A percentile compares a stretch with the other conserved stretches of the same genome.
phyloP scores from a whole-genome alignment of 345 rosid genomes.

The Arabidopsis arenosa region DNA sequence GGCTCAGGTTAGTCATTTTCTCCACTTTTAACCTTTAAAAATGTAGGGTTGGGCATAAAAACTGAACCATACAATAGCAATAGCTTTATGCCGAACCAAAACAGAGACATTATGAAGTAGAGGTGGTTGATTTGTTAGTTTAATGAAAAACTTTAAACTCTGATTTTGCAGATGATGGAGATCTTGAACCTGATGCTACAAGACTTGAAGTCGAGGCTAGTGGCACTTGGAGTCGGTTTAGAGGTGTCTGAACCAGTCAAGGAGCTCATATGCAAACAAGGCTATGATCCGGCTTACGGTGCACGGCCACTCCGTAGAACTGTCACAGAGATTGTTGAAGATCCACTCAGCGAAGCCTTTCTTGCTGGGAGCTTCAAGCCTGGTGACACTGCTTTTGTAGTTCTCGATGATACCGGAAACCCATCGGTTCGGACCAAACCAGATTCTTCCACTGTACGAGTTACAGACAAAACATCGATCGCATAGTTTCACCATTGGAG shows the following conservation, averaged over 20 bases:
- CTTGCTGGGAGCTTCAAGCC: slow-evolving; percentile 74
- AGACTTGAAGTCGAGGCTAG: slow-evolving; percentile 80
- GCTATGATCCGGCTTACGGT: slow-evolving; percentile 77
- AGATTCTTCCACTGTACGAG: slow-evolving; percentile 51
- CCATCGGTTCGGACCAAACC: slow-evolving; percentile 61
- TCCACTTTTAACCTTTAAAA: not conserved
- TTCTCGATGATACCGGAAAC: slow-evolving; percentile 79
- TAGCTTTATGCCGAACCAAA: not conserved
- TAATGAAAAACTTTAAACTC: not conserved
- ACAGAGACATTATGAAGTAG: not conserved
- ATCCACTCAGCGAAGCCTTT: slow-evolving; percentile 85
- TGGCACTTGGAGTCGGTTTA: slow-evolving; percentile 76
- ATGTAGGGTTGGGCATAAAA: not conserved
- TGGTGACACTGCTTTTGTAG: slow-evolving; percentile 78
- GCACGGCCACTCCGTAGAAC: slow-evolving; percentile 92
- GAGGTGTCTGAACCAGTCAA: slow-evolving; percentile 83
- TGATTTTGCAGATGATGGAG: slow-evolving; percentile 67
- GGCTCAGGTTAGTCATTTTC: slow-evolving; percentile 72
- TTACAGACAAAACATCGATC: slow-evolving; percentile 62
- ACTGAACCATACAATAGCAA: not conserved
- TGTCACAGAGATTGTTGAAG: slow-evolving; percentile 75
- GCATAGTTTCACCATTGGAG: slow-evolving; percentile 37
- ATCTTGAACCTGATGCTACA: slow-evolving; percentile 82
- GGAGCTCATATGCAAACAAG: slow-evolving; percentile 80
- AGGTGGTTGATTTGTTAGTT: not conserved